Evolutionary conservation across 805 yeast species (phyloP), one percentile per base, ranked within the genome.

Genomic region (Metschnikowia proteae): DNA sequence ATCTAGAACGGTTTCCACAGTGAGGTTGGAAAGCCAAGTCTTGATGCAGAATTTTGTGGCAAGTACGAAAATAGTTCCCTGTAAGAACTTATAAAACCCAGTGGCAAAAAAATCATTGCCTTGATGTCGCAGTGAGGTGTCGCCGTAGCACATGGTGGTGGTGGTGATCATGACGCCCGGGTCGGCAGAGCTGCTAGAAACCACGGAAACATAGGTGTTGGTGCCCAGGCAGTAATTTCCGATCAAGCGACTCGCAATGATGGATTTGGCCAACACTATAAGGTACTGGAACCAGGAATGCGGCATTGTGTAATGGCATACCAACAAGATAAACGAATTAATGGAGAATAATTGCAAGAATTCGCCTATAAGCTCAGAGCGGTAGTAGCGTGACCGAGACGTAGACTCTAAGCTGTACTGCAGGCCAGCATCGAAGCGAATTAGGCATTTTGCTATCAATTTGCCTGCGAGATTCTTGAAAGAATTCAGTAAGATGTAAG

Each of bases 401-500:
- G 29, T 47, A 33, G 48, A 44, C 40, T 49, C 58, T 51, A 48
- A 42, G 27, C 29, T 46, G 34, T 44, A 48, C 25, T 45, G 42
- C 27, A 45, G 37, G 13, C 44, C 43, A 26, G 38, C 31, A 27
- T 45, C 52, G 23, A 47, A 17, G 23, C 40, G 39, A n/a, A 60
- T 48, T 1, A 60, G 47, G 44, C 38, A 52, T 35, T 56, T 56
- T 17, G 63, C 56, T 28, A 66, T 48, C 28, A 60, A 34, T 43
- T 59, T 62, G 9, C 69, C 69, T 7, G 67, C 65, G 28, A 65
- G 48, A 13, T 64, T 52, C 36, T 60, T 64, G 36, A 66, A 61
- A 3, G 70, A 60, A 10, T 68, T 67, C 49, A 64, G 60, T 25
- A 66, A 51, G 25, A 61, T 58, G 47, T 63, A 65, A 5, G 61